A percentile compares a stretch with the other conserved stretches of the same genome.
phyloP scores from a whole-genome alignment of 495 filamentous ascomycete genomes.

The Penicillium canariense region DNA sequence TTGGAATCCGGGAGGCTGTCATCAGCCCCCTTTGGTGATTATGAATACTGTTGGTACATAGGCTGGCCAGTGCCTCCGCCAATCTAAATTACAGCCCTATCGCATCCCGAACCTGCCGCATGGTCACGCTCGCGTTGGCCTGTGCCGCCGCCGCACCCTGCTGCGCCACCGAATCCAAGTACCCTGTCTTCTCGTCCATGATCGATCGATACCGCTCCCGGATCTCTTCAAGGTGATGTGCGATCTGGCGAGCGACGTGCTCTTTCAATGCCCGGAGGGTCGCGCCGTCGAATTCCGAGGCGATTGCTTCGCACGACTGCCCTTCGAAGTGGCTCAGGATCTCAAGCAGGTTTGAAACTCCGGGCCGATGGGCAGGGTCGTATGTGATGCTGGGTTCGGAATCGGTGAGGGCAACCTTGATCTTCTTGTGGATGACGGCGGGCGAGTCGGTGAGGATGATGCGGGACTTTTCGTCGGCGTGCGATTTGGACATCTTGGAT shows the following conservation, averaged over 20 bases:
- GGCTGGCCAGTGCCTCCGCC: background rate
- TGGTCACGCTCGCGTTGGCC: constrained; percentile 63
- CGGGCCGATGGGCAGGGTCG: constrained; percentile 68
- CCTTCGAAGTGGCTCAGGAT: constrained; percentile 66
- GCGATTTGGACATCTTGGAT: constrained; percentile 93
- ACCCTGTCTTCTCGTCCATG: constrained; percentile 44
- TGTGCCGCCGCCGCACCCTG: constrained; percentile 60
- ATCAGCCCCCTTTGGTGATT: no score
- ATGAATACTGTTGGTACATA: no score
- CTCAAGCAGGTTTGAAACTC: constrained; percentile 81
- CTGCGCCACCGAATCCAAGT: constrained; percentile 58
- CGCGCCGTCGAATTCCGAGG: constrained; percentile 45
- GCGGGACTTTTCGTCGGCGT: constrained; percentile 62
- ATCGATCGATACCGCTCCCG: constrained; percentile 60
- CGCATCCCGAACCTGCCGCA: constrained; percentile 58
- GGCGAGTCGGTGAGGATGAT: constrained; percentile 76
- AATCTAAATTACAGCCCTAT: constrained; percentile 54
- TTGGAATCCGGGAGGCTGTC: no score
- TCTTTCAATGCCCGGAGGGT: constrained; percentile 65
- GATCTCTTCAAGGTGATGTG: constrained; percentile 52
- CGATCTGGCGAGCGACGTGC: constrained; percentile 54
- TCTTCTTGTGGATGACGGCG: constrained; percentile 60
- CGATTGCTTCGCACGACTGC: constrained; percentile 54
- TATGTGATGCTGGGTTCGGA: constrained; percentile 60
- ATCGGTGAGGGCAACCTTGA: constrained; percentile 78